phyloP scores from a whole-genome alignment of 1,284 basidiomycete species.

The Agroathelia rolfsii region DNA sequence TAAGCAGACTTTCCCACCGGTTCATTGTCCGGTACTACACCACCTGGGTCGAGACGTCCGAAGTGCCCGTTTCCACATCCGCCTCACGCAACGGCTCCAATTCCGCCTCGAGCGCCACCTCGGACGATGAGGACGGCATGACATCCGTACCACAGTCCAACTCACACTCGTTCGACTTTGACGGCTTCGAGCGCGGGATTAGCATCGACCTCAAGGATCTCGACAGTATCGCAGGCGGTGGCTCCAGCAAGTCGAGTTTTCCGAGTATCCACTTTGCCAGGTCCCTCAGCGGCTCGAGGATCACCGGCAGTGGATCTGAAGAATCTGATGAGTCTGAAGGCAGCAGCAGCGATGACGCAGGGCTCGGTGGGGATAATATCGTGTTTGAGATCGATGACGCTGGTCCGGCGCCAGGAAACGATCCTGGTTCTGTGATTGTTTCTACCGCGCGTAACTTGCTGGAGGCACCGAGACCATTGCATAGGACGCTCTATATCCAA shows the following conservation, averaged over 20 bases:
- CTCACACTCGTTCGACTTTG: constrained; percentile 7
- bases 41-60: constrained; percentile 69
- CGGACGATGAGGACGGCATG: constrained; percentile 33
- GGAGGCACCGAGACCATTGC: constrained; percentile 30
- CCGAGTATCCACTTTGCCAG: constrained; percentile 72
- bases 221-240: constrained; percentile 34
- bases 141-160: constrained; percentile 38
- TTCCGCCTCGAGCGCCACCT: constrained; percentile 27
- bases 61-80: constrained; percentile 35
- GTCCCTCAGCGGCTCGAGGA: too few relatives aligned
- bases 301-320: constrained; percentile 27
- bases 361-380: neutral
- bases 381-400: constrained; percentile 1
- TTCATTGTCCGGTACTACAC: constrained; percentile 89
- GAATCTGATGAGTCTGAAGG: constrained; percentile 32
- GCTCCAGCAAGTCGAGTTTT: constrained; percentile 50
- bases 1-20: constrained; percentile 80
- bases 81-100: constrained; percentile 37
- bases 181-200: constrained; percentile 35
- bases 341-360: constrained; percentile 14
- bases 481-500: constrained; percentile 77
- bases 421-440: constrained; percentile 18
- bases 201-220: constrained; percentile 54
- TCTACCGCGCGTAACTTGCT: constrained; percentile 15
- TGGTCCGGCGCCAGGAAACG: constrained; percentile 22